Evolutionary conservation across 2,329 filamentous ascomycete species (phyloP).

Genomic region (Aspergillus glaucus): DNA sequence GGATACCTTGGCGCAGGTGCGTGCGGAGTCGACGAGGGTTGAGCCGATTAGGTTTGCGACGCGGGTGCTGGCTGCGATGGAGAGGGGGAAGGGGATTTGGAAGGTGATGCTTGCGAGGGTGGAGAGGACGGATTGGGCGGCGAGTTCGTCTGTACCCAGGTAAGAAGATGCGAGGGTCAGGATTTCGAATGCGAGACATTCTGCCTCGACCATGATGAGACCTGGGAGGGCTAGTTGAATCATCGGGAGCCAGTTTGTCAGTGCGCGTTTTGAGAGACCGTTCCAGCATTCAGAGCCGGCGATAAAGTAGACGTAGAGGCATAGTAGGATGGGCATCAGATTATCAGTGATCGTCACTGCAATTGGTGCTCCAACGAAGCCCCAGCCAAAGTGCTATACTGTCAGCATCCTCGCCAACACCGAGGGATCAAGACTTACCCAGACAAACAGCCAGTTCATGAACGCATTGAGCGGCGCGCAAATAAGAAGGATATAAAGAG

Average conservation of each 20-base stretch:
- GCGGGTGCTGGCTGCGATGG: slow-evolving; percentile 79
- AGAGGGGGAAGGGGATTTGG: slow-evolving; percentile 86
- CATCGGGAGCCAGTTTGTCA: slow-evolving; percentile 77
- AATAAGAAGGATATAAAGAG: slow-evolving; percentile 74
- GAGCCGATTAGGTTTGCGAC: slow-evolving; percentile 91
- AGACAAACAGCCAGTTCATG: slow-evolving; percentile 61
- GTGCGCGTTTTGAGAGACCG: slow-evolving; percentile 63
- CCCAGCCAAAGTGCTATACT: slow-evolving; percentile 49
- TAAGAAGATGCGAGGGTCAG: slow-evolving; percentile 76
- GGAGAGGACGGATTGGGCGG: slow-evolving; percentile 79
- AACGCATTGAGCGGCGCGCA: slow-evolving; percentile 75
- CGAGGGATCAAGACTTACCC: neutral
- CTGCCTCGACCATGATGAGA: slow-evolving; percentile 88
- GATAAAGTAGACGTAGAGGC: slow-evolving; percentile 66
- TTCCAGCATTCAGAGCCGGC: slow-evolving; percentile 73
- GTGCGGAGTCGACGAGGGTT: slow-evolving; percentile 71
- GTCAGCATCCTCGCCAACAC: neutral
- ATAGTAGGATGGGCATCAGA: slow-evolving; percentile 64
- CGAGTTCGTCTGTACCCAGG: slow-evolving; percentile 71
- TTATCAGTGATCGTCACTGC: slow-evolving; percentile 70
- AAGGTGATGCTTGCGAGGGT: slow-evolving; percentile 76
- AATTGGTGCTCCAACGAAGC: slow-evolving; percentile 73
- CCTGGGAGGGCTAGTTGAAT: slow-evolving; percentile 80
- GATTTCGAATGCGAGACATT: slow-evolving; percentile 89
- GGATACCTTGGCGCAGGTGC: slow-evolving; percentile 70